Base-by-base conservation (phyloP, 306 rosid species). In the Cucurbita argyrosperma region DNA sequence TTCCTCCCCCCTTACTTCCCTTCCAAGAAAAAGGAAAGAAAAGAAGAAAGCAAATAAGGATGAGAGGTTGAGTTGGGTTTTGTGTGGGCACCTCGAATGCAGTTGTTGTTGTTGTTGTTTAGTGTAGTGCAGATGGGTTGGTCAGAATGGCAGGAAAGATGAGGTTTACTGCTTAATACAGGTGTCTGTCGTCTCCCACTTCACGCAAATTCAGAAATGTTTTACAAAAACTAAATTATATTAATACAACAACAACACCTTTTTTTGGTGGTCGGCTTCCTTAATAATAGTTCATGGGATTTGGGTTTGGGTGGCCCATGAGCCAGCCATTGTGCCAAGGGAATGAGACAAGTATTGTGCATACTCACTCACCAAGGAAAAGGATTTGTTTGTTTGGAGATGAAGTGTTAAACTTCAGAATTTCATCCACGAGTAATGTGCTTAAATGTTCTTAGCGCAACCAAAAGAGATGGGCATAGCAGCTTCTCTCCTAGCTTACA, bases 41-140 rank as follows among this genome's bases (percentile, higher is more conserved):
- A 43, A 43, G 10, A 49, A 47, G 12, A 10, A 1, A 9, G 26
- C 12, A 64, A 64, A 64, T 10, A 64, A 16, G 70, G 70, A 39
- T 39, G 47, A n/a, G 47, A n/a, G 16, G 46, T 35, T 23, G 38
- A 35, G 16, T 66, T 5, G 55, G 72, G 21, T 15, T 21, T 54
- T 23, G 72, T 43, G 40, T 67, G 72, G 72, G 40, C 72, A 67
- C 73, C 73, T 23, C 72, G 37, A 67, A 5, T 45, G 21, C 19
- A 26, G 26, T 26, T 30, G 35, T 30, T 30, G 35, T 30, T 30
- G 35, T 30, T 67, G 56, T 67, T 64, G 51, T 64, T 5, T 45
- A 30, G 56, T 79, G 68, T 79, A 77, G 68, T 54, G 63, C 63
- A 77, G 26, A 67, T 58, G 80, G 50, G 73, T 23, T 43, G 52